Evolutionary conservation across 495 filamentous ascomycete genomes (phyloP).

Genomic region (Xylaria flabelliformis): DNA sequence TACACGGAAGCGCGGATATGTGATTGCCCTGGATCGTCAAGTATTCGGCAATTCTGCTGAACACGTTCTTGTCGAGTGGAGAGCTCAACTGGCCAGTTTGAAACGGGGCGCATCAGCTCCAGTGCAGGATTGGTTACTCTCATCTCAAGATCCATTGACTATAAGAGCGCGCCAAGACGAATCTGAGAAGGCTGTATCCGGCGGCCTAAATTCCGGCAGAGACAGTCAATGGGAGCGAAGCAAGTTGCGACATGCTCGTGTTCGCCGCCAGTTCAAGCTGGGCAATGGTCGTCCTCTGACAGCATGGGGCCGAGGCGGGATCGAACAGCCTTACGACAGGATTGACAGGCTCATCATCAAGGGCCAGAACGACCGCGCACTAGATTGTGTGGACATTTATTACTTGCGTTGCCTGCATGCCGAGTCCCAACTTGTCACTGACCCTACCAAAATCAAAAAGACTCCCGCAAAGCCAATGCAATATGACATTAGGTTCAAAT

Average conservation of each 20-base stretch:
- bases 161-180: conserved; percentile 53
- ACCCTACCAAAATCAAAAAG: background rate
- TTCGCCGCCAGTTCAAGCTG: conserved; percentile 52
- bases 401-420: conserved; percentile 51
- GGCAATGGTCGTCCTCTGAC: conserved; percentile 63
- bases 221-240: conserved; percentile 64
- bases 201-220: conserved; percentile 26
- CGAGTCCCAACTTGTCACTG: conserved; percentile 33
- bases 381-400: conserved; percentile 72
- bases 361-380: conserved; percentile 59
- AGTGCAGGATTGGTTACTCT: conserved; percentile 66
- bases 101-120: conserved; percentile 67
- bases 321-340: conserved; percentile 62
- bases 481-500: conserved; percentile 70
- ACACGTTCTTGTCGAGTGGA: conserved; percentile 32
- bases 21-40: conserved; percentile 64
- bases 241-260: conserved; percentile 60
- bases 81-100: conserved; percentile 48
- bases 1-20: conserved; percentile 74
- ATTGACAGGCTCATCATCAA: conserved; percentile 44
- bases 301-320: conserved; percentile 59
- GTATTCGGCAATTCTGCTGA: conserved; percentile 33
- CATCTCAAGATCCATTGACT: conserved; percentile 62
- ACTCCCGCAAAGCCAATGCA: background rate
- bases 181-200: conserved; percentile 40